Base-by-base conservation (phyloP, 208 protist genomes). In the Leishmania gerbilli region DNA sequence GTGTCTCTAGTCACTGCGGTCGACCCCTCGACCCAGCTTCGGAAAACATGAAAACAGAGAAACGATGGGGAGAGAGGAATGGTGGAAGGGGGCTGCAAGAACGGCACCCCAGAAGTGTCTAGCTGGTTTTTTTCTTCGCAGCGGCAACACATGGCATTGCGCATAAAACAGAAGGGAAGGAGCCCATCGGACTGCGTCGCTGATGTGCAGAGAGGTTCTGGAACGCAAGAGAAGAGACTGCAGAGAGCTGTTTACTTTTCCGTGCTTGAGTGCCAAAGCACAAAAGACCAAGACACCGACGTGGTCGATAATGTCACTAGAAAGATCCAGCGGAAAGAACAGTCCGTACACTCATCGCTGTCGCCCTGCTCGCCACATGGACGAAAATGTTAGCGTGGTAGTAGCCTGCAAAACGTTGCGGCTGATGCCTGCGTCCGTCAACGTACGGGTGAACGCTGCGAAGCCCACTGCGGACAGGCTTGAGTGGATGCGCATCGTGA, bases 381-480 rank as follows among this genome's bases (percentile, higher is more conserved):
- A 88, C 82, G 72, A 92, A 91, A 42, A 94, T 87, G 74, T 88
- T 85, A 71, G 91, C 87, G 71, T 91, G 88, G 45, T 82, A 86
- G 75, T 84, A 92, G 19, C 86, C 87, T 24, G 84, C 81, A 51
- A 91, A 27, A 91, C 85, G 56, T 91, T 90, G 76, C 87, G 91
- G 60, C 82, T 88, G 19, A 94, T 87, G 37, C 77, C 78, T 11
- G 82, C 72, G n/a, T 87, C 79, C 31, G 84, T 89, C 74, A 91
- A 56, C 19, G 56, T 81, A 3, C 80, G 74, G 49, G 79, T 88
- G 79, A 94, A 88, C 9, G 84, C 87, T n/a, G 78, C 87, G 74
- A 92, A 92, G 47, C 85, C 83, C 9, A 91, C 87, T 5, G 82
- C 88, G 2, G 84, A 86, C 45, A 92, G 49, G 40, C 84, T 87